Conservation (phyloP, 305 asterid species). For the Fraxinus ornus region DNA sequence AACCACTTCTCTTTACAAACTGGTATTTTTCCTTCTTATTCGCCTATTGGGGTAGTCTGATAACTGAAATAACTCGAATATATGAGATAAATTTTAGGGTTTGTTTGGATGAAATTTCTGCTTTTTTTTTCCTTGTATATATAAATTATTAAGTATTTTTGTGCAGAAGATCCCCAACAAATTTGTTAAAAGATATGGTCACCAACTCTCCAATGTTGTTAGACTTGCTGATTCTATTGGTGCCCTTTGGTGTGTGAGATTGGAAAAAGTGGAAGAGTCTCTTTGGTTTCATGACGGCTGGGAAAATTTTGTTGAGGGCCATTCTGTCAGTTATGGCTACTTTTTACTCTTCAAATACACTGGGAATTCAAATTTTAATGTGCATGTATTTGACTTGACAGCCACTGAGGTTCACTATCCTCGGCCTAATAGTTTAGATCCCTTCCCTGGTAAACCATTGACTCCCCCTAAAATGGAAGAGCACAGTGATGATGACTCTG, state of each 20-base stretch:
- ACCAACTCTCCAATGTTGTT: constrained; percentile 16
- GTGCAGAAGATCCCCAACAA: background rate
- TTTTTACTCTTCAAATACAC: constrained; percentile 19
- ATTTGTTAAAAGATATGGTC: constrained; percentile 19
- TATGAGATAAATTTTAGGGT: background rate
- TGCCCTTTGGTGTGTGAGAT: constrained; percentile 20
- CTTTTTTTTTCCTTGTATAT: too few relatives aligned
- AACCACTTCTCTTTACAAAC: too few relatives aligned
- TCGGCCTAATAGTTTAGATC: background rate
- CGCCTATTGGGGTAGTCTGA: background rate
- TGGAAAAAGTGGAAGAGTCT: constrained; percentile 5
- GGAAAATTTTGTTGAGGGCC: constrained; percentile 21
- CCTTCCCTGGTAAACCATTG: background rate
- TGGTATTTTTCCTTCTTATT: too few relatives aligned
- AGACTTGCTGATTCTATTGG: constrained; percentile 24
- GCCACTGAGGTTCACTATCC: constrained; percentile 22
- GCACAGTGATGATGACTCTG: background rate
- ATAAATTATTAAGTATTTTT: too few relatives aligned
- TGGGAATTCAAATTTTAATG: constrained; percentile 18
- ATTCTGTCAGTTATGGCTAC: constrained; percentile 15
- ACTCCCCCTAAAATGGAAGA: background rate
- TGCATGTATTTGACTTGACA: background rate
- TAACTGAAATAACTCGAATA: background rate
- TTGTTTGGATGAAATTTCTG: background rate
- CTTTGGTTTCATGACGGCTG: constrained; percentile 22